Base-by-base conservation (phyloP, 495 filamentous ascomycete species). In the Lindgomyces ingoldianus region DNA sequence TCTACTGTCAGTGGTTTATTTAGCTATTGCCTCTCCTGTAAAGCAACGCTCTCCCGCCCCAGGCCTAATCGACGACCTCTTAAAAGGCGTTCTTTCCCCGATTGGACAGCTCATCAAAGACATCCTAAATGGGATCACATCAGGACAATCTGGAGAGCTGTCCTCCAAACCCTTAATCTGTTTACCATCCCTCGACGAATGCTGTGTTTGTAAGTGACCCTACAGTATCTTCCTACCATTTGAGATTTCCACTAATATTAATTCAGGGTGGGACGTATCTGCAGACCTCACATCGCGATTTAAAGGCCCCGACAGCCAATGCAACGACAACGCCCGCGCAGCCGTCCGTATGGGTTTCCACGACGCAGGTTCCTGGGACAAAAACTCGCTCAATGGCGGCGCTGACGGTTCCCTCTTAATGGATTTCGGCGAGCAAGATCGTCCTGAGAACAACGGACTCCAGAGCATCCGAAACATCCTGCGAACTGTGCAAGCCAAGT, bases 291-390 rank as follows among this genome's bases (percentile, higher is more conserved):
- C 62, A 25, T 25, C 16, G 36, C 18, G 22, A 2, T 72, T 74
- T 46, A 39, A 21, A 14, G 68, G 56, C 18, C 1, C 54, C 12
- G 27, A 51, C 22, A 65, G 65, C 30, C 53, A 62, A 45, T 74
- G 72, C 54, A 74, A 65, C 33, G 58, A 69, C 50, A 55, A 60
- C 18, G 72, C 72, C 14, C 67, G 72, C 11, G 57, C 45, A 10
- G 71, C 72, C 2, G 61, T 74, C 21, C 71, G 72, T 25, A 56
- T 71, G 16, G 70, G 64, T 33, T 74, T 74, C 62, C 72, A 74
- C 51, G 72, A 74, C 42, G 64, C 70, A 12, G 70, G 64, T 8
- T 44, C 64, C 11, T 74, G 68, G 70, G 53, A 46, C 30, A 63
- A 69, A 53, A 60, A 27, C 19, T 58, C 57, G 18, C 10, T 50